Conservation (phyloP, 1,284 basidiomycete species). For the Mycena sp. region DNA sequence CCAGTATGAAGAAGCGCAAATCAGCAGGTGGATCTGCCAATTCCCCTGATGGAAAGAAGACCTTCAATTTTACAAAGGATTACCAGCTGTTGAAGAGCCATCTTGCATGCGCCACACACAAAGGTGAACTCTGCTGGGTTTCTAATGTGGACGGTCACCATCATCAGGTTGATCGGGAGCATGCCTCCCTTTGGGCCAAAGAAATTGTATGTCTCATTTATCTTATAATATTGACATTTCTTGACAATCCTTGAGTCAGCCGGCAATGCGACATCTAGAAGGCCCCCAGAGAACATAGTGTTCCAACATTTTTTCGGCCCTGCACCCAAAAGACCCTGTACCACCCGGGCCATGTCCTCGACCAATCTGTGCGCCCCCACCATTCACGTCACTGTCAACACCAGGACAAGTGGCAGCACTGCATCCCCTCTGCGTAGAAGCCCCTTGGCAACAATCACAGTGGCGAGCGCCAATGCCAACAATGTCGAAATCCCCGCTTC, state of each 20-base stretch:
- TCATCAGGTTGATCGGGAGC: not conserved
- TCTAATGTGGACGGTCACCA: not conserved
- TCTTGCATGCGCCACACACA: slow-evolving; percentile 11
- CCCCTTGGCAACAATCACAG: slow-evolving; percentile 10
- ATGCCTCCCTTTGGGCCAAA: slow-evolving; percentile 18
- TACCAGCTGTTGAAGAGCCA: slow-evolving; percentile 2
- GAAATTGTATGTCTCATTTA: slow-evolving; percentile 12
- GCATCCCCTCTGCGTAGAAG: slow-evolving; percentile 4
- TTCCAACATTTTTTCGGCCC: slow-evolving; percentile 17
- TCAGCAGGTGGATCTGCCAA: no score
- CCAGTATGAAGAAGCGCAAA: slow-evolving; percentile 13
- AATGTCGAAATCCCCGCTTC: slow-evolving; percentile 5
- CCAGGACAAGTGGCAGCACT: not conserved
- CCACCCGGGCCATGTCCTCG: not conserved
- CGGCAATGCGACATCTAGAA: not conserved
- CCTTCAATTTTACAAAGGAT: slow-evolving; percentile 10
- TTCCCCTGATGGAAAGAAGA: not conserved
- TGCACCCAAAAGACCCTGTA: not conserved
- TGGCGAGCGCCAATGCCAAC: not conserved
- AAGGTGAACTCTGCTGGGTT: not conserved
- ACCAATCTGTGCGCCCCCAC: slow-evolving; percentile 6
- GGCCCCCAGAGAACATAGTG: slow-evolving; percentile 17
- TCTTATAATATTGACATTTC: not conserved
- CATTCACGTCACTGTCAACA: no score
- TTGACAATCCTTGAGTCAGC: not conserved